Conservation (phyloP, 2,329 filamentous ascomycete species). For the Cladosporium sp. region DNA sequence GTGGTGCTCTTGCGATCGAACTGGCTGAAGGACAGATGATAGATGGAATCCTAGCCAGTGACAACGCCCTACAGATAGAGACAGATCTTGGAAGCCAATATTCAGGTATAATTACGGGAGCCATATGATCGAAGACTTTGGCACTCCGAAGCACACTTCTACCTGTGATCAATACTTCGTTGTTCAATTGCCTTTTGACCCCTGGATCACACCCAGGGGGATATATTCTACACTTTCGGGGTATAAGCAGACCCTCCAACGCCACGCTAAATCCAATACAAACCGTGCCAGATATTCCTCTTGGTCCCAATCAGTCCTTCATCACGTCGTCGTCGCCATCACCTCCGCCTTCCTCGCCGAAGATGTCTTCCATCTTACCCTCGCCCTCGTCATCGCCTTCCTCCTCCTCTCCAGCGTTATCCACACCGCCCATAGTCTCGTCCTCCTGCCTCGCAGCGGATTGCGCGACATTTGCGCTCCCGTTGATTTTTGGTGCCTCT, state of each 20-base stretch:
- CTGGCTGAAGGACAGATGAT: no score
- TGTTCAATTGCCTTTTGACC: not conserved
- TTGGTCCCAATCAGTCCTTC: constrained; percentile 12
- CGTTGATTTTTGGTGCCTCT: constrained; percentile 41
- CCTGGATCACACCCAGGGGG: not conserved
- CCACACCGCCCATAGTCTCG: constrained; percentile 44
- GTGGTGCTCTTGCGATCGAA: not conserved
- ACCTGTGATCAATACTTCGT: not conserved
- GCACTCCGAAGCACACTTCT: not conserved
- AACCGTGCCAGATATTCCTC: not conserved
- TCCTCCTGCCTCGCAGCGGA: constrained; percentile 27
- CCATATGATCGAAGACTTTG: no score
- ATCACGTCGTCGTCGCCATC: constrained; percentile 21
- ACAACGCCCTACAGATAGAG: no score
- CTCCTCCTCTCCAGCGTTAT: constrained; percentile 37
- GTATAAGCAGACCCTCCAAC: constrained; percentile 10
- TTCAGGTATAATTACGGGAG: no score
- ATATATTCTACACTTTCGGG: constrained; percentile 1
- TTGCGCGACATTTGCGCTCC: constrained; percentile 35
- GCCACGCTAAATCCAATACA: constrained; percentile 6
- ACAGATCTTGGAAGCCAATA: no score
- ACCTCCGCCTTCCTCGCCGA: constrained; percentile 36
- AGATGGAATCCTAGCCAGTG: no score
- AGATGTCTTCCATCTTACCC: constrained; percentile 46
- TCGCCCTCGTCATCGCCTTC: constrained; percentile 38